Conservation (phyloP, 805 yeast genomes). For the Vanderwaltozyma polyspora region DNA sequence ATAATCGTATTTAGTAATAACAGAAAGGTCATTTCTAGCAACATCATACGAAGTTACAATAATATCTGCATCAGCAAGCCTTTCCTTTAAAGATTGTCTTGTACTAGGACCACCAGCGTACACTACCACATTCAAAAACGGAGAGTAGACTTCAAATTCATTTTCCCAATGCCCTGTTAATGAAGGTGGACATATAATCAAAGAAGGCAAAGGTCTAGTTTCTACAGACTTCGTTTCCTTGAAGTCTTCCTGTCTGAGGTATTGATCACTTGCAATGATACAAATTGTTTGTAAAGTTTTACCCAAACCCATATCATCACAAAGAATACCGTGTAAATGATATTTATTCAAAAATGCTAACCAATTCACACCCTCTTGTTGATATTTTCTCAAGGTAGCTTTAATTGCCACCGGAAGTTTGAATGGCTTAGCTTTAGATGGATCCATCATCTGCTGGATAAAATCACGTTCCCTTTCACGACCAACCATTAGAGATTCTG, state of each 20-base stretch:
- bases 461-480: slow-evolving; percentile 91
- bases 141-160: slow-evolving; percentile 82
- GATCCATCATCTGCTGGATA: slow-evolving; percentile 96
- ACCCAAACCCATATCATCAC: slow-evolving; percentile 99
- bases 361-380: slow-evolving; percentile 99
- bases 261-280: slow-evolving; percentile 92
- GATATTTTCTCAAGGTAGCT: slow-evolving; percentile 88
- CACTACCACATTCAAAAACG: slow-evolving; percentile 68
- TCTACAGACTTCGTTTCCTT: slow-evolving; percentile 48
- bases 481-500: slow-evolving; percentile 69
- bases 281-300: slow-evolving; percentile 95
- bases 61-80: slow-evolving; percentile 56
- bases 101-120: slow-evolving; percentile 89
- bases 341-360: slow-evolving; percentile 87
- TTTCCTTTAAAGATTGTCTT: slow-evolving; percentile 44
- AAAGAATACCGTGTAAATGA: slow-evolving; percentile 90
- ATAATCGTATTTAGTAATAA: slow-evolving; percentile 50
- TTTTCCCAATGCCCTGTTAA: slow-evolving; percentile 99
- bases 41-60: slow-evolving; percentile 95
- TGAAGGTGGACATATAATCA: slow-evolving; percentile 93
- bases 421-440: slow-evolving; percentile 77
- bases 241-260: slow-evolving; percentile 64
- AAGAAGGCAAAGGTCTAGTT: slow-evolving; percentile 64
- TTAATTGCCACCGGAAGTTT: slow-evolving; percentile 82
- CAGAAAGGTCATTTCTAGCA: slow-evolving; percentile 78